phyloP scores from a whole-genome alignment of 2,329 filamentous ascomycete species.

The Cordyceps sp. region DNA sequence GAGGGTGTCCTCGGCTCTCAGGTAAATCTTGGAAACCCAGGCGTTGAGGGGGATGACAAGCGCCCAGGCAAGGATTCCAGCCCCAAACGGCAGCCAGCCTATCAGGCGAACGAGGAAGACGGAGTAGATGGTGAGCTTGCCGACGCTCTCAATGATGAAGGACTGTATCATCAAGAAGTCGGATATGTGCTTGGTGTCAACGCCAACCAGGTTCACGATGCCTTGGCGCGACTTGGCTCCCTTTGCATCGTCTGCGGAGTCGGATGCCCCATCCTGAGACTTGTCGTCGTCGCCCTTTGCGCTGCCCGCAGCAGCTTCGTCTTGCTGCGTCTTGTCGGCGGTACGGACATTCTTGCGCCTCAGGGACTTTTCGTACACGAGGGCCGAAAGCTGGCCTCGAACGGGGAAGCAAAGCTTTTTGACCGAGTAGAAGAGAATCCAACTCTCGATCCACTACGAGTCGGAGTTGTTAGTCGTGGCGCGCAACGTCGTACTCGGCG shows the following conservation, averaged over 20 bases:
- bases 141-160: slow-evolving; percentile 42
- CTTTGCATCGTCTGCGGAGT: slow-evolving; percentile 37
- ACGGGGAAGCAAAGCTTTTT: slow-evolving; percentile 47
- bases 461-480: not conserved
- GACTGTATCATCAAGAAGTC: slow-evolving; percentile 53
- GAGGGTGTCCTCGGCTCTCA: slow-evolving; percentile 46
- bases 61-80: slow-evolving; percentile 47
- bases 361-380: slow-evolving; percentile 65
- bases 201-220: slow-evolving; percentile 64
- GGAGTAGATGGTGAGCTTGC: slow-evolving; percentile 50
- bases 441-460: slow-evolving; percentile 40
- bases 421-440: slow-evolving; percentile 50
- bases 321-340: slow-evolving; percentile 14
- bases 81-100: slow-evolving; percentile 51
- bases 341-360: slow-evolving; percentile 62
- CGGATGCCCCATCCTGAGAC: slow-evolving; percentile 5
- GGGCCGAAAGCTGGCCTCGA: slow-evolving; percentile 50
- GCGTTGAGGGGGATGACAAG: slow-evolving; percentile 53
- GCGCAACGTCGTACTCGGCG: too few species aligned
- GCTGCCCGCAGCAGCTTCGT: slow-evolving; percentile 18
- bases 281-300: slow-evolving; percentile 18
- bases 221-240: slow-evolving; percentile 39
- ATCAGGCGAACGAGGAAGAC: slow-evolving; percentile 51
- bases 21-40: slow-evolving; percentile 46
- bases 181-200: slow-evolving; percentile 53